A percentile compares a stretch with the other conserved stretches of the same genome.
These are phyloP conservation scores for Pichia sp. DNA, from an alignment of 1,139 yeast genomes.

Conservation along the genomic window DNA sequence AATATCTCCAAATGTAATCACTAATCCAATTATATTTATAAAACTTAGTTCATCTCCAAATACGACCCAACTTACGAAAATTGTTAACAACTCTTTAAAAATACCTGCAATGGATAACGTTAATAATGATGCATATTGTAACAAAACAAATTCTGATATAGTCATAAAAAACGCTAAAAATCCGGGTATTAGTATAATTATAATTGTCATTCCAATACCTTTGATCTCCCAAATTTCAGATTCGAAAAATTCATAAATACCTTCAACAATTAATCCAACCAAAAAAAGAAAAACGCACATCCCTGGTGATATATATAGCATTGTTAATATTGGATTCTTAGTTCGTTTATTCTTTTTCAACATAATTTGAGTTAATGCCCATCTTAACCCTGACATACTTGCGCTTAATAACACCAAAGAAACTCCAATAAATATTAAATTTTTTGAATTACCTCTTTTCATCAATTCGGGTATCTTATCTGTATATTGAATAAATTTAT, in stretches of 20 bases:
- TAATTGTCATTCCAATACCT: conserved; percentile 49
- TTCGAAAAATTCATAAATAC: conserved; percentile 44
- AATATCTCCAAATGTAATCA: conserved; percentile 71
- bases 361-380: conserved; percentile 89
- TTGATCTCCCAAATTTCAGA: conserved; percentile 59
- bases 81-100: conserved; percentile 83
- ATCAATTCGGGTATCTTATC: neutral
- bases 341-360: conserved; percentile 55
- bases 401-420: conserved; percentile 70
- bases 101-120: conserved; percentile 90
- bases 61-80: conserved; percentile 59
- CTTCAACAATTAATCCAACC: conserved; percentile 62
- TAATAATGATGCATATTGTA: conserved; percentile 76
- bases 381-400: conserved; percentile 79
- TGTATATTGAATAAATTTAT: neutral
- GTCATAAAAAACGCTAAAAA: conserved; percentile 86
- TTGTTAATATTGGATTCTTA: conserved; percentile 79
- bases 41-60: conserved; percentile 68
- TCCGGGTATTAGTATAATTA: conserved; percentile 73
- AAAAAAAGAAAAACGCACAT: conserved; percentile 61
- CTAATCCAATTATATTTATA: conserved; percentile 69
- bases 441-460: conserved; percentile 1
- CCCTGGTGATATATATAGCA: conserved; percentile 75
- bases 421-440: conserved; percentile 46
- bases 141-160: conserved; percentile 74